A percentile compares a stretch with the other conserved stretches of the same genome.
These are phyloP conservation scores for Stellera chamaejasme DNA, from an alignment of 345 rosid species.

Conservation along the genomic window DNA sequence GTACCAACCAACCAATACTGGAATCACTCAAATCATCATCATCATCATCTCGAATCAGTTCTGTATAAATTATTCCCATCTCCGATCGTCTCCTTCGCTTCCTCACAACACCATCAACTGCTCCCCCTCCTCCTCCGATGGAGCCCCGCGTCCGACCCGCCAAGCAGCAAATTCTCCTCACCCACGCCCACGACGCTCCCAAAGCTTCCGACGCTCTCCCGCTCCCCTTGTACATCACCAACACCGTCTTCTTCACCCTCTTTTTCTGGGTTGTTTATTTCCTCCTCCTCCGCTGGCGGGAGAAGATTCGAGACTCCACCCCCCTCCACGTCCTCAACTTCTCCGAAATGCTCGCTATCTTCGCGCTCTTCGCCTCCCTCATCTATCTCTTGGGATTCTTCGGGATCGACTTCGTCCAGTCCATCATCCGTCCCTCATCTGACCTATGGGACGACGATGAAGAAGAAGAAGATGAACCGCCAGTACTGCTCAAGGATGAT, in stretches of 20 bases:
- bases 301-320: slow-evolving; percentile 57
- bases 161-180: neutral
- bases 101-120: neutral
- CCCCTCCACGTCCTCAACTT: slow-evolving; percentile 52
- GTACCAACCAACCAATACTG: too few relatives aligned
- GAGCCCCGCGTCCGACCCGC: slow-evolving; percentile 19
- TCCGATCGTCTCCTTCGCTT: too few relatives aligned
- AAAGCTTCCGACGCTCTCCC: slow-evolving; percentile 46
- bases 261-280: slow-evolving; percentile 62
- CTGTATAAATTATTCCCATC: too few relatives aligned
- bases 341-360: slow-evolving; percentile 47
- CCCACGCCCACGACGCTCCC: neutral
- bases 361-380: slow-evolving; percentile 45
- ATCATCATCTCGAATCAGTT: too few relatives aligned
- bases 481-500: slow-evolving; percentile 26
- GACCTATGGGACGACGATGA: slow-evolving; percentile 55
- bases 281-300: slow-evolving; percentile 67
- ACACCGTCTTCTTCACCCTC: slow-evolving; percentile 51
- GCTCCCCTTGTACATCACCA: slow-evolving; percentile 42
- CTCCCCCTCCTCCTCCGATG: slow-evolving; percentile 13
- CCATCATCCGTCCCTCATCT: slow-evolving; percentile 37
- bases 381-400: slow-evolving; percentile 58
- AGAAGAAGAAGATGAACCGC: slow-evolving; percentile 26
- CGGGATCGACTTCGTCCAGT: slow-evolving; percentile 60
- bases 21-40: too few relatives aligned